Conservation (phyloP, 1,284 basidiomycete species). For the Tremellales sp. region DNA sequence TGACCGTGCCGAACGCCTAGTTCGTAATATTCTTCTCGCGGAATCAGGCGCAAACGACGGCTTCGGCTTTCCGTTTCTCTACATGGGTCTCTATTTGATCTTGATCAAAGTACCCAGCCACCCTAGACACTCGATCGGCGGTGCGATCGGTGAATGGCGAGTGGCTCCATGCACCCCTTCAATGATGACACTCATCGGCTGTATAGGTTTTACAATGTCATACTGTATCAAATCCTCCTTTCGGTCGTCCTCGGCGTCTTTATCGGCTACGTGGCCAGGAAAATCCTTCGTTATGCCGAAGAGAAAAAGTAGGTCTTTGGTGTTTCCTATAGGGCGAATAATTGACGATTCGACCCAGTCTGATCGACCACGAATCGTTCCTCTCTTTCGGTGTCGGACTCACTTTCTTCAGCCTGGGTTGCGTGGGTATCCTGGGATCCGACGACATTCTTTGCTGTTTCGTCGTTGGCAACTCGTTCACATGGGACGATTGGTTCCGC, state of each 20-base stretch:
- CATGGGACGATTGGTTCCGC: conserved; percentile 51
- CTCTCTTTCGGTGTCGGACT: conserved; percentile 46
- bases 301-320: conserved; percentile 49
- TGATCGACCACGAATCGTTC: conserved; percentile 49
- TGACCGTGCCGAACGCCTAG: no score
- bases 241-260: conserved; percentile 72
- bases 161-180: conserved; percentile 40
- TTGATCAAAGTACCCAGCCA: conserved; percentile 54
- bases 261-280: conserved; percentile 60
- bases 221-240: conserved; percentile 56
- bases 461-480: conserved; percentile 43
- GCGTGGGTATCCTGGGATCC: conserved; percentile 77
- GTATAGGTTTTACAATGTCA: conserved; percentile 44
- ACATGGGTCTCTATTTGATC: conserved; percentile 81
- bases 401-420: conserved; percentile 67
- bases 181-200: neutral
- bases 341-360: conserved; percentile 9
- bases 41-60: conserved; percentile 59
- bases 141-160: conserved; percentile 61
- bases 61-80: conserved; percentile 92
- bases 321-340: neutral
- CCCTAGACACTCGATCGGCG: conserved; percentile 49
- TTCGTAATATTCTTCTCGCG: conserved; percentile 46
- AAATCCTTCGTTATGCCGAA: conserved; percentile 34
- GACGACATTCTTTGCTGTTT: conserved; percentile 72